phyloP scores from a whole-genome alignment of 2,329 filamentous ascomycete species.

The Ophiostoma sp. region DNA sequence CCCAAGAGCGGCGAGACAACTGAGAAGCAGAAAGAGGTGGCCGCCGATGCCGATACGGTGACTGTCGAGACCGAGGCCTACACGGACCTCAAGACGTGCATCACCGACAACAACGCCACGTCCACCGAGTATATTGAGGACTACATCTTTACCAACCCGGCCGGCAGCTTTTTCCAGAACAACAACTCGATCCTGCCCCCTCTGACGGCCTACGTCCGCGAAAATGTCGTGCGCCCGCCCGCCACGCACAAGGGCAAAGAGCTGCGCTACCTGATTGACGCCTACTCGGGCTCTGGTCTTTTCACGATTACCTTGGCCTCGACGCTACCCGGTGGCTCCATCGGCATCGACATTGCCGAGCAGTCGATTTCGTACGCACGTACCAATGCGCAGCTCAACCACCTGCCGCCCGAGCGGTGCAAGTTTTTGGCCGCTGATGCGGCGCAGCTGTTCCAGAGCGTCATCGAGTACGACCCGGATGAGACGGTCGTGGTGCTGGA shows the following conservation, averaged over 20 bases:
- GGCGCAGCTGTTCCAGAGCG: constrained; percentile 73
- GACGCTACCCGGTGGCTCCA: constrained; percentile 75
- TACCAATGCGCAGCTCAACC: constrained; percentile 76
- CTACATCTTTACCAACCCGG: constrained; percentile 86
- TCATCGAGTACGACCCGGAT: constrained; percentile 65
- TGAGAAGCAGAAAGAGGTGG: not conserved
- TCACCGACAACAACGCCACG: constrained; percentile 80
- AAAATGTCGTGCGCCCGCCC: constrained; percentile 63
- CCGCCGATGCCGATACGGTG: constrained; percentile 45
- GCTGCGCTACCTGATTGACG: constrained; percentile 88
- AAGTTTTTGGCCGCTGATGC: constrained; percentile 90
- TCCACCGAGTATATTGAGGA: constrained; percentile 85
- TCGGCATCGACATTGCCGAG: constrained; percentile 86
- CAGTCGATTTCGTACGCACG: constrained; percentile 77
- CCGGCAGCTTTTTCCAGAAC: constrained; percentile 97
- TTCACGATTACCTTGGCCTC: constrained; percentile 92
- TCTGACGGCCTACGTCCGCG: constrained; percentile 85
- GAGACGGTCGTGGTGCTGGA: constrained; percentile 95
- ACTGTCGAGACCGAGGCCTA: constrained; percentile 58
- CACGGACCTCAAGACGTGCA: constrained; percentile 80
- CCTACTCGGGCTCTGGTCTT: constrained; percentile 94
- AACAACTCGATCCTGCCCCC: constrained; percentile 94
- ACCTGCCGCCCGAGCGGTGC: constrained; percentile 65
- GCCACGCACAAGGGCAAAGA: constrained; percentile 27
- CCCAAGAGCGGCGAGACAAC: constrained; percentile 42